Base-by-base conservation (phyloP, 1,284 basidiomycete species). In the Macrocystidia cucumis region DNA sequence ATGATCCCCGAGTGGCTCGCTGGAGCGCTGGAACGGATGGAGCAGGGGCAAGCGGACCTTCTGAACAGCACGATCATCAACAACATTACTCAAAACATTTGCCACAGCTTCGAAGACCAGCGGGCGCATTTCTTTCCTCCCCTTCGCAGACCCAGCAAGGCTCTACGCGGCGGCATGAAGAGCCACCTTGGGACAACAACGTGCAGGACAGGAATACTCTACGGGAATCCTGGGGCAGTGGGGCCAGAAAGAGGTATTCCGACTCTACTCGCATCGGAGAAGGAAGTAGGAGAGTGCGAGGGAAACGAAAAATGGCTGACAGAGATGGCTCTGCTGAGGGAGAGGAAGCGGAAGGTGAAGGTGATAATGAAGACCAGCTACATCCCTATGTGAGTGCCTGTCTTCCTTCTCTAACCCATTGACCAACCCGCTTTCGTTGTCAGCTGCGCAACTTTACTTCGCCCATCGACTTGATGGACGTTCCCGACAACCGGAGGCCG, bases 391-490 rank as follows among this genome's bases (percentile, higher is more conserved):
- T 47, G 33, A 29, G 45, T 45, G 6, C n/a, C n/a, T n/a, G 11
- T 21, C 12, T 13, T 14, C 6, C 7, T 29, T n/a, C 14, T 3
- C 13, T 9, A 12, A 9, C 7, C 27, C n/a, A 27, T 12, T 32
- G 2, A 17, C 33, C 24, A 12, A 34, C 30, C 21, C 30, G 34
- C 4, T 11, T 6, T 34, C 5, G 9, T 8, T 29, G 14, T 9
- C 27, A 50, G 49, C 45, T 48, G 28, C 43, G 47, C 39, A 45
- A 38, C 32, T 51, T 51, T 33, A 50, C 46, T 9, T 50, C 48
- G 7, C 49, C 49, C 13, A 50, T 51, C 34, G 49, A 25, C 23
- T 25, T 25, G 23, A 8, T 25, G 23, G 23, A 25, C 23, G 23
- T 8, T 12, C 23, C 12, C 12, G 23, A 25, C 12, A 12, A 25